These are phyloP conservation scores for Solioccasus polychromus DNA, from an alignment of 768 basidiomycete genomes.

Conservation along the genomic window DNA sequence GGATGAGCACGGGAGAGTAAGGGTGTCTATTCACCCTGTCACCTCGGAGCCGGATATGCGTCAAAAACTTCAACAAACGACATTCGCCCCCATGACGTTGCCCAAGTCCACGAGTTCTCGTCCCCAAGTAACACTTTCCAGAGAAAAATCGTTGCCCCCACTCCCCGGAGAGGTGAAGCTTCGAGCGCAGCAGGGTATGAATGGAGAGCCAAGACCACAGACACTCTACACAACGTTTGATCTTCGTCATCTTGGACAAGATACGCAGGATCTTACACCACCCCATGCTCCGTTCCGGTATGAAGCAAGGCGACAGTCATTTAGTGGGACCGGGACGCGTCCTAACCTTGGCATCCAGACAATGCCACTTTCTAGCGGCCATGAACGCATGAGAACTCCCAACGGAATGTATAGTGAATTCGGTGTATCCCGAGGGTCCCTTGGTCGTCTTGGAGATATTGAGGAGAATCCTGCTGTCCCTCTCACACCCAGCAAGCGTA, in stretches of 20 bases:
- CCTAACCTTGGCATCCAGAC: slow-evolving; percentile 54
- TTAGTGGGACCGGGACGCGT: slow-evolving; percentile 60
- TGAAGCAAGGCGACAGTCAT: slow-evolving; percentile 72
- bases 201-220: slow-evolving; percentile 52
- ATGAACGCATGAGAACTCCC: slow-evolving; percentile 33
- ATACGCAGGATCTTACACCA: slow-evolving; percentile 50
- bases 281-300: slow-evolving; percentile 64
- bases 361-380: slow-evolving; percentile 38
- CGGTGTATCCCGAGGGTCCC: slow-evolving; percentile 61
- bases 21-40: slow-evolving; percentile 47
- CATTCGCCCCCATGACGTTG: slow-evolving; percentile 32
- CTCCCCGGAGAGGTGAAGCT: slow-evolving; percentile 57
- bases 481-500: slow-evolving; percentile 53
- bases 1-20: slow-evolving; percentile 35
- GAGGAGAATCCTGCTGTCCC: slow-evolving; percentile 27
- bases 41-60: slow-evolving; percentile 66
- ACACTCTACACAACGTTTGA: slow-evolving; percentile 65
- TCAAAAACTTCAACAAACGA: slow-evolving; percentile 38
- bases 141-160: slow-evolving; percentile 79
- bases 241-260: slow-evolving; percentile 45
- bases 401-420: slow-evolving; percentile 67
- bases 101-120: slow-evolving; percentile 20
- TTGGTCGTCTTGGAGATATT: slow-evolving; percentile 38
- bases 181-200: slow-evolving; percentile 33
- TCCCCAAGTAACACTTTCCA: slow-evolving; percentile 29